Percentiles rank a stretch among this genome's conserved stretches.
phyloP scores from a whole-genome alignment of 225 moss, liverwort and hornwort species.

The Thuidium tamariscinum region DNA sequence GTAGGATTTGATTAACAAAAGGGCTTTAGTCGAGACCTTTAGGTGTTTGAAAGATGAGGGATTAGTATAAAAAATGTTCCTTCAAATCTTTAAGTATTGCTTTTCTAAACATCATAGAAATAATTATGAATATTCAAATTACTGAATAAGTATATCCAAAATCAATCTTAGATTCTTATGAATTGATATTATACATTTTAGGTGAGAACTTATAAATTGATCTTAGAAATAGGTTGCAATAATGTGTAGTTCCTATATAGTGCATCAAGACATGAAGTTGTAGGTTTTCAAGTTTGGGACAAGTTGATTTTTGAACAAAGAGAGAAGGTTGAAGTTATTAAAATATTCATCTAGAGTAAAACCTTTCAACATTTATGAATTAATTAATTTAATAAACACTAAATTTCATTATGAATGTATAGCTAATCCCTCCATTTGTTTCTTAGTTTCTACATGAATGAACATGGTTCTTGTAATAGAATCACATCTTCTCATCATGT shows the following conservation, averaged over 20 bases:
- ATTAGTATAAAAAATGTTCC: too few relatives aligned
- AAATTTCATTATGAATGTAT: neutral
- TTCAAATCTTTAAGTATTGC: too few relatives aligned
- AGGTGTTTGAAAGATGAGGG: too few relatives aligned
- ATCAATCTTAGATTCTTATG: neutral
- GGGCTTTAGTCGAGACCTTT: too few relatives aligned
- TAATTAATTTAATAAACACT: neutral
- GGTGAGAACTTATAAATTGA: neutral
- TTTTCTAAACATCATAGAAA: neutral
- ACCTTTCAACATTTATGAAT: too few relatives aligned
- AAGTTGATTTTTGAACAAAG: neutral
- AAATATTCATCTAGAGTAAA: neutral
- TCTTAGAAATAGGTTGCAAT: neutral
- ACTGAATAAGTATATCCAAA: neutral
- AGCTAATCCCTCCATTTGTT: neutral
- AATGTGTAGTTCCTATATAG: neutral
- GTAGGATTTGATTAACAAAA: too few relatives aligned
- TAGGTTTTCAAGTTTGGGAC: neutral
- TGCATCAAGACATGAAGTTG: neutral
- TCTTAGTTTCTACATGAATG: neutral
- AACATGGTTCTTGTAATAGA: neutral
- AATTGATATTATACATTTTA: neutral
- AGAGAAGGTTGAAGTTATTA: neutral
- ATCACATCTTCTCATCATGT: neutral
- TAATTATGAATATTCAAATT: neutral